Percentiles rank a stretch among this genome's conserved stretches.
These are phyloP conservation scores for Venturia effusa DNA, from an alignment of 2,329 filamentous ascomycete species.

Conservation along the genomic window DNA sequence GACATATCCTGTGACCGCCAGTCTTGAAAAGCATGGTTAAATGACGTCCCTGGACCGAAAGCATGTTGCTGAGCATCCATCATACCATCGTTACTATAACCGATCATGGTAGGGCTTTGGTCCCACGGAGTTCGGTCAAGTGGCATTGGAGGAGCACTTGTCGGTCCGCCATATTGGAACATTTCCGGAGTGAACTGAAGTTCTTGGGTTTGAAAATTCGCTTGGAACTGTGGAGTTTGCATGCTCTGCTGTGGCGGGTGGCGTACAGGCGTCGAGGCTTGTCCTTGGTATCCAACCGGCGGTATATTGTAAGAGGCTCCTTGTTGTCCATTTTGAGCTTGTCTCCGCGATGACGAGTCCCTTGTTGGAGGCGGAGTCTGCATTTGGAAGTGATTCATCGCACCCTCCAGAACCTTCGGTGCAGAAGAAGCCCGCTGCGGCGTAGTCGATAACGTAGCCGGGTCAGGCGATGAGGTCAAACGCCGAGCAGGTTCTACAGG, in stretches of 20 bases:
- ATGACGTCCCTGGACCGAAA: constrained; percentile 7
- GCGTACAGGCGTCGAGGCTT: constrained; percentile 15
- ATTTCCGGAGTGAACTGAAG: constrained; percentile 48
- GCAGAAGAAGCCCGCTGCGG: constrained; percentile 11
- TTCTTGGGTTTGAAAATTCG: constrained; percentile 37
- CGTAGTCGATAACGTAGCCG: not conserved
- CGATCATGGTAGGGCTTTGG: constrained; percentile 10
- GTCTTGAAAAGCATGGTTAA: constrained; percentile 30
- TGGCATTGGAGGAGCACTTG: constrained; percentile 46
- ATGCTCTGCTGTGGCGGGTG: constrained; percentile 14
- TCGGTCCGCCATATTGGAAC: constrained; percentile 43
- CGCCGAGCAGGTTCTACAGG: constrained; percentile 49
- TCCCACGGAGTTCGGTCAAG: constrained; percentile 33
- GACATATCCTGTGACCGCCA: constrained; percentile 14
- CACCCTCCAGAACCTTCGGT: constrained; percentile 15
- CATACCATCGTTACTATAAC: constrained; percentile 1
- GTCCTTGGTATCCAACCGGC: constrained; percentile 31
- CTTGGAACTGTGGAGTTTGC: constrained; percentile 20
- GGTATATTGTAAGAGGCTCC: constrained; percentile 20
- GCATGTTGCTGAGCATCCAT: constrained; percentile 10
- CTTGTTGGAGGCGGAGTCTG: constrained; percentile 53
- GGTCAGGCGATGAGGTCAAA: constrained; percentile 46
- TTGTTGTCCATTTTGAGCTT: constrained; percentile 24
- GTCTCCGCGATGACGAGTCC: constrained; percentile 40
- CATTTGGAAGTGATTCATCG: constrained; percentile 38